A percentile compares a stretch with the other conserved stretches of the same genome.
Evolutionary conservation across 306 rosid genomes (phyloP).

Genomic region (Medicago ruthenica): DNA sequence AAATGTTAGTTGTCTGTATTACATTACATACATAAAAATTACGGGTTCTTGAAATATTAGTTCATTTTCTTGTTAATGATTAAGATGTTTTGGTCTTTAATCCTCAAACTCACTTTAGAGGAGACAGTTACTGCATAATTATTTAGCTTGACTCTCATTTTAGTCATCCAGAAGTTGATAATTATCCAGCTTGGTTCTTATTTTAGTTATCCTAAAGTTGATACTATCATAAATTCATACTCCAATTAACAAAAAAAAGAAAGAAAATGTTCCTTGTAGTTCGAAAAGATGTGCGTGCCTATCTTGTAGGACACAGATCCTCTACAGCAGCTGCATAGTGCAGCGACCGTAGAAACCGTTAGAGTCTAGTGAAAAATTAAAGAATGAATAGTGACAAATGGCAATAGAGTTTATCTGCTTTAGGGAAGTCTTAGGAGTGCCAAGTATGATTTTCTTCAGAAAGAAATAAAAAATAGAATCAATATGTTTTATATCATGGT

Average conservation of each 20-base stretch:
- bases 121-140: background rate
- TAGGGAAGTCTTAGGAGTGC: conserved; percentile 2
- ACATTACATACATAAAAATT: background rate
- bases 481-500: conserved; percentile 27
- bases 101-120: background rate
- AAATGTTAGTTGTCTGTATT: background rate
- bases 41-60: background rate
- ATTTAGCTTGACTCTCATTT: conserved; percentile 14
- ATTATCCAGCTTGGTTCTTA: conserved; percentile 13
- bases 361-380: conserved; percentile 8
- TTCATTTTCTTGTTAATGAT: background rate
- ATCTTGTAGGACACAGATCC: background rate
- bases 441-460: conserved; percentile 16
- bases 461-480: background rate
- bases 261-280: conserved; percentile 10
- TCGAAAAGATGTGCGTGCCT: background rate
- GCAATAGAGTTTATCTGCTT: conserved; percentile 27
- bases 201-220: conserved; percentile 8
- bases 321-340: background rate
- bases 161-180: conserved; percentile 13
- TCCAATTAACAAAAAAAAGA: background rate
- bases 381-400: background rate
- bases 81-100: conserved; percentile 5
- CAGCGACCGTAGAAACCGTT: background rate
- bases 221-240: background rate